phyloP scores from a whole-genome alignment of 352 stramenopile genomes.

The Phytopythium mirpurense region DNA sequence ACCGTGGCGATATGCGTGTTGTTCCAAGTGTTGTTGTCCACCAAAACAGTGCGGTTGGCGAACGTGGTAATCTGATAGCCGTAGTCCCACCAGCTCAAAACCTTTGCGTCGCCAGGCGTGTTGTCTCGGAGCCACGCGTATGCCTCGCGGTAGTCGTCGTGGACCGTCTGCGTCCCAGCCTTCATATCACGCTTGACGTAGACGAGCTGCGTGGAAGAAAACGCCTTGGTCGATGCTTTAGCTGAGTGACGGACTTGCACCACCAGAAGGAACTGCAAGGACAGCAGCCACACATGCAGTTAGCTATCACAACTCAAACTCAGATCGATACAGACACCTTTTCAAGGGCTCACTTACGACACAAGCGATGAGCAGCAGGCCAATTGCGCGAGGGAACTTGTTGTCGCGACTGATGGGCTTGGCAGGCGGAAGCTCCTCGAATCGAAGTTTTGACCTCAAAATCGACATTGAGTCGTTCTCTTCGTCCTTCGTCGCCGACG shows the following conservation, averaged over 20 bases:
- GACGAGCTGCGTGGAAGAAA: conserved; percentile 78
- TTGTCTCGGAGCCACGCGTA: conserved; percentile 82
- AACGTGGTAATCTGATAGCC: conserved; percentile 81
- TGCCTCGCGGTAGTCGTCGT: conserved; percentile 81
- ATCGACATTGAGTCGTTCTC: not conserved
- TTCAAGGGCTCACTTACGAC: conserved; percentile 35
- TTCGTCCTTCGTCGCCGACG: not conserved
- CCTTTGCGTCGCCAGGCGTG: conserved; percentile 52
- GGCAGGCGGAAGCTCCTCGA: conserved; percentile 13
- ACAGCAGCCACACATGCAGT: conserved; percentile 7
- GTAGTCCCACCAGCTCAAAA: conserved; percentile 87
- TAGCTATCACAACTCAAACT: conserved; percentile 3
- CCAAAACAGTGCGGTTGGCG: conserved; percentile 80
- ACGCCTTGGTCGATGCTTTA: conserved; percentile 64
- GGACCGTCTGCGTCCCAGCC: conserved; percentile 30
- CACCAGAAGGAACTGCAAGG: conserved; percentile 50
- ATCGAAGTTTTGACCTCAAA: conserved; percentile 21
- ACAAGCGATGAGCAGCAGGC: conserved; percentile 49
- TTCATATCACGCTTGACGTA: conserved; percentile 52
- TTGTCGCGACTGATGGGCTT: conserved; percentile 1
- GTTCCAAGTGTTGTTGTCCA: conserved; percentile 98
- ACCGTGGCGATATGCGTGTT: conserved; percentile 96
- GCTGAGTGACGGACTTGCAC: conserved; percentile 57
- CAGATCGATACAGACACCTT: not conserved
- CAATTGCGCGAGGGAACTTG: conserved; percentile 19